These are phyloP conservation scores for Zygosaccharomyces kombuchaensis DNA, from an alignment of 805 yeast species.

Conservation along the genomic window DNA sequence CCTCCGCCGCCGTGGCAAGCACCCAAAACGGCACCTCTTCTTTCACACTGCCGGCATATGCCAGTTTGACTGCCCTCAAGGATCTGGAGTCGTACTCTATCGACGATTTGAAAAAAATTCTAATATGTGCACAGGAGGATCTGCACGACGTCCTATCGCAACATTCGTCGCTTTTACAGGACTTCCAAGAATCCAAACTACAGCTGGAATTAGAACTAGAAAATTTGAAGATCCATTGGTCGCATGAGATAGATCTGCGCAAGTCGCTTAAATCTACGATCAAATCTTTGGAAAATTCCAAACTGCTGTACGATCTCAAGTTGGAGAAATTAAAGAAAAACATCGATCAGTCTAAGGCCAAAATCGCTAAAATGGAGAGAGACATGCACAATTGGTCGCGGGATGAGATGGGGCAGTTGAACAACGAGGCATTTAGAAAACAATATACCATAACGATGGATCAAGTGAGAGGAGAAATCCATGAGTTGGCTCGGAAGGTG, in stretches of 20 bases:
- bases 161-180: slow-evolving; percentile 24
- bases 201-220: slow-evolving; percentile 29
- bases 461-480: slow-evolving; percentile 12
- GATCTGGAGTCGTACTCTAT: slow-evolving; percentile 31
- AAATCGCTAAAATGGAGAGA: slow-evolving; percentile 27
- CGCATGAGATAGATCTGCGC: slow-evolving; percentile 31
- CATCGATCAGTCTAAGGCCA: slow-evolving; percentile 23
- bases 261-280: slow-evolving; percentile 34
- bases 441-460: slow-evolving; percentile 14
- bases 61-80: slow-evolving; percentile 27
- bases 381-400: slow-evolving; percentile 29
- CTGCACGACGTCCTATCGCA: slow-evolving; percentile 33
- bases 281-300: slow-evolving; percentile 33
- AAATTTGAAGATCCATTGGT: slow-evolving; percentile 31
- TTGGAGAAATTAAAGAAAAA: slow-evolving; percentile 29
- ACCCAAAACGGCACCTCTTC: background rate
- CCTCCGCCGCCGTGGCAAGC: background rate
- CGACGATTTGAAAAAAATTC: slow-evolving; percentile 31
- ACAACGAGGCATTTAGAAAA: slow-evolving; percentile 13
- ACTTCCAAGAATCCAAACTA: slow-evolving; percentile 30
- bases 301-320: slow-evolving; percentile 31
- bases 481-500: slow-evolving; percentile 11
- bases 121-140: slow-evolving; percentile 34
- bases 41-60: slow-evolving; percentile 19
- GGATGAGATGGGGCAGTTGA: slow-evolving; percentile 18